Evolutionary conservation across 192 early-diverging fungal species (phyloP).

Genomic region (Umbelopsis ramanniana): DNA sequence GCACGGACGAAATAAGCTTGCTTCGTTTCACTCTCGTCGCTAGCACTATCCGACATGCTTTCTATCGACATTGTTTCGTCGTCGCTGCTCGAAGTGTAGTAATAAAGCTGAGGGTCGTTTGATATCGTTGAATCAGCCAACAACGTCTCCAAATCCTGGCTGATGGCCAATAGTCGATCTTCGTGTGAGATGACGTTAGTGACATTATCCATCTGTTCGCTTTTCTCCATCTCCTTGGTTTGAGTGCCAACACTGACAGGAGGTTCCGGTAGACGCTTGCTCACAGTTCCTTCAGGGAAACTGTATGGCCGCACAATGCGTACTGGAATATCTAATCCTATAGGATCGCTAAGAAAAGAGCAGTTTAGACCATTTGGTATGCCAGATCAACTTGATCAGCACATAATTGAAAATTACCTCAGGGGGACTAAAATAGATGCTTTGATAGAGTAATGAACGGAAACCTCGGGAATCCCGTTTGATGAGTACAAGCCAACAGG

Average conservation of each 20-base stretch:
- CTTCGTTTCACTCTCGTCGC: neutral
- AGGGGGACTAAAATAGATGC: neutral
- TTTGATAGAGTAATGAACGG: neutral
- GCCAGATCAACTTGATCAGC: neutral
- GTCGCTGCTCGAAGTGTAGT: neutral
- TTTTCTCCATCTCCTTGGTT: neutral
- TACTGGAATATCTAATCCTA: neutral
- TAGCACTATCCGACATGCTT: neutral
- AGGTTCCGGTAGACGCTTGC: neutral
- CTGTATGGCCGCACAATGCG: conserved; percentile 8
- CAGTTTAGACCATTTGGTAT: neutral
- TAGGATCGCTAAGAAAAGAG: neutral
- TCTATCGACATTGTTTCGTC: neutral
- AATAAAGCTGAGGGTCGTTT: neutral
- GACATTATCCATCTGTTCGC: too few species aligned
- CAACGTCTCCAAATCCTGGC: neutral
- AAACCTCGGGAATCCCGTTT: neutral
- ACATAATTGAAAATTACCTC: neutral
- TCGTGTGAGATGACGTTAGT: neutral
- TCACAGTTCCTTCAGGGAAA: neutral
- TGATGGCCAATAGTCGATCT: neutral
- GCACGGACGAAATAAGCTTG: neutral
- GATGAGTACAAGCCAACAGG: neutral
- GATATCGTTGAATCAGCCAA: neutral
- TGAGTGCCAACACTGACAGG: neutral